Base-by-base conservation (phyloP, 2,329 filamentous ascomycete genomes). In the Cladosporium sp. region DNA sequence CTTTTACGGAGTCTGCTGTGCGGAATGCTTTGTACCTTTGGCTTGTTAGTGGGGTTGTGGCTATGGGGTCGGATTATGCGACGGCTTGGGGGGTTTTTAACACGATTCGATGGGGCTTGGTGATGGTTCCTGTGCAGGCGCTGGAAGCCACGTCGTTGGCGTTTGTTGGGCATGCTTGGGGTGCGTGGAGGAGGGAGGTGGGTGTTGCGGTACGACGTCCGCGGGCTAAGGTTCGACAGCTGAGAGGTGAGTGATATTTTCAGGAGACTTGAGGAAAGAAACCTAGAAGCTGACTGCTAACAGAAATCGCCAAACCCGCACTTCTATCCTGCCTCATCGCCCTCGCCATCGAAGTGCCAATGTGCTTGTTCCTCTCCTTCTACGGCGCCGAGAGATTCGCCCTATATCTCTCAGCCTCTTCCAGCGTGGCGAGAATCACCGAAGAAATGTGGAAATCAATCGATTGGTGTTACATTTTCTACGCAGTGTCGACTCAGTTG, bases 1-100 rank as follows among this genome's bases (percentile, higher is more conserved):
- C 79, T 0, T 80, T 88, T 33, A 39, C 67, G 6, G 85, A 88
- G 60, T 87, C 83, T 0, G 81, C 79, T 0, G 66, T 87, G 3
- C 73, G 85, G 6, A 89, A 88, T 54, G 74, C 80, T 0, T 70
- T 89, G 0, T 88, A 88, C 53, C 75, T 88, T 0, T 88, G 84
- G 84, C 72, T 88, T 0, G 76, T 88, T 0, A 76, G 70, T 46
- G 79, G 75, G 4, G 84, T 89, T 15, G 76, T 88, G 0, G 68
- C 76, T 0, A 71, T 88, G 52, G 83, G 84, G 0, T 66, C 70
- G 0, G 75, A 79, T 6, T 88, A 88, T 62, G 80, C 83, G 0
- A 88, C 84, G 0, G 83, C 84, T 0, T 89, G 84, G 84, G 81
- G 83, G 1, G 72, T 88, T 8, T 89, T 89, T 69, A 85, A 78